Base-by-base conservation (phyloP, 1,284 basidiomycete genomes). In the Pyrrhoderma lamaoense region DNA sequence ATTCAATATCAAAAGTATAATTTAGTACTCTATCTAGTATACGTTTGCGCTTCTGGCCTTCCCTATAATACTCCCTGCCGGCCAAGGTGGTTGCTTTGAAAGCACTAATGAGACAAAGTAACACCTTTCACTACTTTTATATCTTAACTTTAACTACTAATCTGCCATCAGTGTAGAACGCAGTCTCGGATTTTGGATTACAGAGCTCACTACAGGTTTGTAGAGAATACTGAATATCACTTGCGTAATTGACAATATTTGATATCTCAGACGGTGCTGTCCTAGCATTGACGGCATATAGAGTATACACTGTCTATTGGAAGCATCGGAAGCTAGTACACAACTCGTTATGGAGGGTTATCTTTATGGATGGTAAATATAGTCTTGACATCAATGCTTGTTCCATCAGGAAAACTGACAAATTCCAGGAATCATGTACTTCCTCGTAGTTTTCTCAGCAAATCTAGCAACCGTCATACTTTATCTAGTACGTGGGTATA, bases 131-230 rank as follows among this genome's bases (percentile, higher is more conserved):
- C 9, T 1, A 14, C 8, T 2, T 22, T 3, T 44, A 23, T 9
- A 25, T 21, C 5, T 11, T 31, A 31, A 31, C 27, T 31, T 31
- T 31, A 31, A 7, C 21, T 42, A 13, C 21, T 9, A 37, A 2
- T 42, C 3, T 3, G 23, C n/a, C 23, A 23, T 2, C 9, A 44
- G 42, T 22, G 31, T 44, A 31, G 21, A 22, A n/a, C 23, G 21
- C 5, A n/a, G 23, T 22, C 31, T 44, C 23, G n/a, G 23, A n/a
- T 44, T 44, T 14, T 44, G 42, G 42, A 23, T 44, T 8, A 44
- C 31, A n/a, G 42, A 44, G 21, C 14, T 44, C 21, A 44, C 31
- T n/a, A 44, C 42, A 23, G 42, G 42, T 44, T 9, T n/a, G 19
- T 31, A 11, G 7, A 23, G n/a, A 3, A 9, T 16, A 8, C 11